Evolutionary conservation across 345 rosid species (phyloP).

Genomic region (Turnera subulata): DNA sequence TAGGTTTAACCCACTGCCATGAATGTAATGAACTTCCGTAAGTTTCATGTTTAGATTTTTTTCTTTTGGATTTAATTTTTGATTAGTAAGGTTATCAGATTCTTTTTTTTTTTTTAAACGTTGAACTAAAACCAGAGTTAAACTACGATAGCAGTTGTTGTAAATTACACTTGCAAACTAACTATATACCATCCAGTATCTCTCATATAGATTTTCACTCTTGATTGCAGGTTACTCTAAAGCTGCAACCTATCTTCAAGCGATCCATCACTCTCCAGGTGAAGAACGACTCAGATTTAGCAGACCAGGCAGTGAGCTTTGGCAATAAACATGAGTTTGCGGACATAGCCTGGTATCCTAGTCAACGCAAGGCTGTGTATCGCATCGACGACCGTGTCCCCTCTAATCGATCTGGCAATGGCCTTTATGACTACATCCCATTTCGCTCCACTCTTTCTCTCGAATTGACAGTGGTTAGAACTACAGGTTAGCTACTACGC

Average conservation of each 20-base stretch:
- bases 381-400: conserved; percentile 56
- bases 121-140: no score
- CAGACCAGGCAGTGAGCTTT: conserved; percentile 39
- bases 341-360: conserved; percentile 67
- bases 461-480: conserved; percentile 32
- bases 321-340: conserved; percentile 67
- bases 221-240: conserved; percentile 44
- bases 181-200: no score
- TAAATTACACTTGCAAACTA: no score
- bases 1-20: no score
- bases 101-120: no score
- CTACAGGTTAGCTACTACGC: conserved; percentile 33
- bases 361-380: conserved; percentile 54
- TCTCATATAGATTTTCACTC: not conserved
- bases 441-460: conserved; percentile 48
- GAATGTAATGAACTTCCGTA: no score
- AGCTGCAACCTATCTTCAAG: conserved; percentile 63
- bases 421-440: conserved; percentile 44
- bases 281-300: conserved; percentile 42
- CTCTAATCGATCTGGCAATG: conserved; percentile 40
- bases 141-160: no score
- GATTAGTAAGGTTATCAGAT: no score
- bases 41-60: no score
- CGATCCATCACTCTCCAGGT: conserved; percentile 44
- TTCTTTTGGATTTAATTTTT: no score